Percentiles rank a stretch among this genome's conserved stretches.
Evolutionary conservation across 345 rosid species (phyloP).

Genomic region (Pelargonium nanum): DNA sequence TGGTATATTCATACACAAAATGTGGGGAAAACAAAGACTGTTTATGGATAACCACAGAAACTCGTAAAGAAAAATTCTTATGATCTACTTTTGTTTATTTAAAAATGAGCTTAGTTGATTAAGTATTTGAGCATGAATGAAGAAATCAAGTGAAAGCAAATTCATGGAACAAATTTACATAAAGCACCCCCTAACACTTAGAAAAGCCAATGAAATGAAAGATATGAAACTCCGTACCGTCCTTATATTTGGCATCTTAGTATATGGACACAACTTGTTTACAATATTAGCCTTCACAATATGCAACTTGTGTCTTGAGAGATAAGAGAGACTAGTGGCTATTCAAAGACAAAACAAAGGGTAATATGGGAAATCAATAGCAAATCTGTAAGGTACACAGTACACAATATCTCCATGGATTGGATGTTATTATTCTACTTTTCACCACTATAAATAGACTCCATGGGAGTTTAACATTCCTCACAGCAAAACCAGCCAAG

Average conservation of each 20-base stretch:
- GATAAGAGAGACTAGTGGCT: too few species aligned
- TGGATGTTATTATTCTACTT: background rate
- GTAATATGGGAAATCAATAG: background rate
- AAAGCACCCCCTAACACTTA: background rate
- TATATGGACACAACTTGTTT: background rate
- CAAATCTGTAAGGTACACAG: background rate
- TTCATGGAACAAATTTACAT: background rate
- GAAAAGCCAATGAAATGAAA: background rate
- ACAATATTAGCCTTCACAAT: too few species aligned
- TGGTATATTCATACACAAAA: too few species aligned
- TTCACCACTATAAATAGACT: background rate
- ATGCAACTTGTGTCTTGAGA: too few species aligned
- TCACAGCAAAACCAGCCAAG: background rate
- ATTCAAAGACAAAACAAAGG: background rate
- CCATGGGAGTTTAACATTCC: background rate
- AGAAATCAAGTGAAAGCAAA: too few species aligned
- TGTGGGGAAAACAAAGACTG: too few species aligned
- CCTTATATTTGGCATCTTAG: background rate
- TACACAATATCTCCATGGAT: background rate
- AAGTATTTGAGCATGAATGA: too few species aligned
- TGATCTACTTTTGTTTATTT: too few species aligned
- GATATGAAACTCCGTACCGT: background rate
- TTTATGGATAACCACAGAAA: too few species aligned
- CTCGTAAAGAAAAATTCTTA: too few species aligned
- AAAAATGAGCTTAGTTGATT: too few species aligned